A percentile compares a stretch with the other conserved stretches of the same genome.
phyloP scores from a whole-genome alignment of 208 protist genomes.

The Ichthyophonus hoferi region DNA sequence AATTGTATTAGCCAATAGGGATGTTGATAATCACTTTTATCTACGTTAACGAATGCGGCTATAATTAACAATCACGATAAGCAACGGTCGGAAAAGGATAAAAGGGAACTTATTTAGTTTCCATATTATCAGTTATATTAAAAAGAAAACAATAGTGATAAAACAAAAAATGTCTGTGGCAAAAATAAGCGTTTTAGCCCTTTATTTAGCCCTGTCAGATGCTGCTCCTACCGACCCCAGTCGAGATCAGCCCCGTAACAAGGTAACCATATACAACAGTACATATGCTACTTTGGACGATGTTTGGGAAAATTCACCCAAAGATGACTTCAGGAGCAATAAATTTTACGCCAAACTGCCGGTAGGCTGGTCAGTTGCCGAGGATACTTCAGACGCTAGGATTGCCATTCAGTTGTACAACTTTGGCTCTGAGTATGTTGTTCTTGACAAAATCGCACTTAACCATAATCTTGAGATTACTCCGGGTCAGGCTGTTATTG shows the following conservation, averaged over 20 bases:
- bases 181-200: too few species aligned
- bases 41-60: too few species aligned
- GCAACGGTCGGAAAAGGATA: too few species aligned
- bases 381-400: background rate
- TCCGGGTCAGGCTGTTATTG: background rate
- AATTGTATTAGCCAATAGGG: too few species aligned
- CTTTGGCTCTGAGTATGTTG: background rate
- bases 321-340: background rate
- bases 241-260: background rate
- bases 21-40: too few species aligned
- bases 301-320: background rate
- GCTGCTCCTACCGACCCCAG: background rate
- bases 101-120: too few species aligned
- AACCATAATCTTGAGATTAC: background rate
- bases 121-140: too few species aligned
- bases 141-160: too few species aligned
- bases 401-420: background rate
- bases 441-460: background rate
- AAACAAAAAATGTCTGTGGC: too few species aligned
- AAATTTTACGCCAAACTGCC: background rate
- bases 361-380: background rate
- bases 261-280: background rate
- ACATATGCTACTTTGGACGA: background rate
- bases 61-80: too few species aligned
- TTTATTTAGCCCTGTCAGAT: too few species aligned